Evolutionary conservation across 768 basidiomycete species (phyloP).

Genomic region (Boletus reticulatus): DNA sequence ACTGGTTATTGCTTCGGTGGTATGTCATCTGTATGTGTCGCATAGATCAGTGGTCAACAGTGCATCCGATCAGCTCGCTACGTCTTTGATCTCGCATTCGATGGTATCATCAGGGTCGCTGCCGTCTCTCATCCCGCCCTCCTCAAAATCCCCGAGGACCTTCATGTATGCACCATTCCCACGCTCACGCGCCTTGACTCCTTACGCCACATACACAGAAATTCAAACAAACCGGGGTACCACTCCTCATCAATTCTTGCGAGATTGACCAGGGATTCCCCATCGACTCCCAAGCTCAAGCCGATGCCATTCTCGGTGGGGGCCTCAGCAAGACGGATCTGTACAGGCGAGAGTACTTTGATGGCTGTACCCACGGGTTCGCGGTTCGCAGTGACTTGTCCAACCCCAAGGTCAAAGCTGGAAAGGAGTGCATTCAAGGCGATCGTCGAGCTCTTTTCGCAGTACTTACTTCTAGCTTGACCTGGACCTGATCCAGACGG

Average conservation of each 20-base stretch:
- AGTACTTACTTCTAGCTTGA: conserved; percentile 16
- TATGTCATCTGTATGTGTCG: conserved; percentile 3
- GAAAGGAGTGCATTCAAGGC: conserved; percentile 61
- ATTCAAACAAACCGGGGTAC: not conserved
- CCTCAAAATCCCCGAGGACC: conserved; percentile 48
- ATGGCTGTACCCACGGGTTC: conserved; percentile 53
- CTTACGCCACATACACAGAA: not conserved
- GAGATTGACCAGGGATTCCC: conserved; percentile 51
- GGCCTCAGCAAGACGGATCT: conserved; percentile 33
- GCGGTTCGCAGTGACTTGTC: conserved; percentile 46
- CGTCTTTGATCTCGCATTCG: conserved; percentile 61
- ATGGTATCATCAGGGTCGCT: conserved; percentile 46
- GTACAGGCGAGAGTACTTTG: conserved; percentile 48
- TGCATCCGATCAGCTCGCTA: conserved; percentile 43
- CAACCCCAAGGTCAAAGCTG: conserved; percentile 53
- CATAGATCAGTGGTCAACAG: not conserved
- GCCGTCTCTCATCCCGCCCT: conserved; percentile 62
- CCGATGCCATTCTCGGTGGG: conserved; percentile 46
- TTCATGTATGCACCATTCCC: not conserved
- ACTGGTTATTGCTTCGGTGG: conserved; percentile 68
- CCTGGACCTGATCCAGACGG: not conserved
- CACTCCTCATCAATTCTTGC: conserved; percentile 38
- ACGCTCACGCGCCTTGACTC: not conserved
- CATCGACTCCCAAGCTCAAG: conserved; percentile 38
- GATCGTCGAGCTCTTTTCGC: conserved; percentile 50